Conservation (phyloP, 768 basidiomycete species). For the Naganishia antarctica region DNA sequence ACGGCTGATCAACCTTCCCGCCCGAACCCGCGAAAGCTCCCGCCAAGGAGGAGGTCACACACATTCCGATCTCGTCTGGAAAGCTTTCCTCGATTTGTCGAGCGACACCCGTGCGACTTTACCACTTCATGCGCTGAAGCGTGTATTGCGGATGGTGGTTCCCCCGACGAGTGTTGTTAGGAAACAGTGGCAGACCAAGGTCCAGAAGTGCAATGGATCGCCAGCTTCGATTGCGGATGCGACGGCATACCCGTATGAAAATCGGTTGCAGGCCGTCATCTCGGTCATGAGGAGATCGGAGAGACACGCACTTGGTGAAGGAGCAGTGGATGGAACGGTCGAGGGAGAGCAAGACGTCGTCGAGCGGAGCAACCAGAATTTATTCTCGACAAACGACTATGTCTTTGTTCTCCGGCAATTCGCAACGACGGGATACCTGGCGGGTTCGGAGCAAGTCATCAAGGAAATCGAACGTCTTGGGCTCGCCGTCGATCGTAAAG, state of each 20-base stretch:
- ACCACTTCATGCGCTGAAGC: conserved; percentile 10
- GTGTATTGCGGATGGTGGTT: conserved; percentile 21
- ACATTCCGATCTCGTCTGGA: conserved; percentile 19
- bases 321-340: not conserved
- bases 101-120: conserved; percentile 1
- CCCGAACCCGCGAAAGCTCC: not conserved
- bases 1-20: conserved; percentile 10
- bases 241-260: conserved; percentile 21
- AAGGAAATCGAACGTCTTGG: conserved; percentile 23
- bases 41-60: not conserved
- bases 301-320: not conserved
- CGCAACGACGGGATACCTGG: conserved; percentile 21
- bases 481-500: not conserved
- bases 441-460: conserved; percentile 23
- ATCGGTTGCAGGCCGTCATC: conserved; percentile 22
- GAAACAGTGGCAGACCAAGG: conserved; percentile 1
- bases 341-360: not conserved
- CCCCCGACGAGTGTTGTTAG: conserved; percentile 1
- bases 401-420: conserved; percentile 24
- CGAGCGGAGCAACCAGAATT: not conserved
- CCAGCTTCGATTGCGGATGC: conserved; percentile 3
- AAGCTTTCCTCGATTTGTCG: conserved; percentile 6
- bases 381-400: conserved; percentile 21
- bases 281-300: conserved; percentile 16
- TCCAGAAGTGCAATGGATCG: conserved; percentile 7